Conservation (phyloP, 306 rosid species). For the Parietaria judaica region DNA sequence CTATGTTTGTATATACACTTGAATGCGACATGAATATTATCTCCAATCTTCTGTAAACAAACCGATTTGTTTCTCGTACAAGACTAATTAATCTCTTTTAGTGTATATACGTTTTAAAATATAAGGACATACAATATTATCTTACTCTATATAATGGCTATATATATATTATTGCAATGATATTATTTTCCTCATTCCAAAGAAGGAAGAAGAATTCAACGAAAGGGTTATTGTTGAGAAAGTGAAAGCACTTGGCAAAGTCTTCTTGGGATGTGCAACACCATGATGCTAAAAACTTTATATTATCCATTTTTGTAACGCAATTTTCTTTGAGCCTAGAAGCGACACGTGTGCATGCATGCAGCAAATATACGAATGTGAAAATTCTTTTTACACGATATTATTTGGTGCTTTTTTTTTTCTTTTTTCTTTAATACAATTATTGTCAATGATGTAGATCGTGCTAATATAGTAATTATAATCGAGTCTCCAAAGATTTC, state of each 20-base stretch:
- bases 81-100: no score
- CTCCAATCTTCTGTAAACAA: no score
- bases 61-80: no score
- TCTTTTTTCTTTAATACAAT: not conserved
- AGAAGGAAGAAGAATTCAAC: not conserved
- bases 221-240: not conserved
- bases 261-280: not conserved
- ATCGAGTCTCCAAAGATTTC: not conserved
- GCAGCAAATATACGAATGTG: not conserved
- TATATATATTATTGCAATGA: no score
- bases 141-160: no score
- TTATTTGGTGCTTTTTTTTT: not conserved
- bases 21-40: no score
- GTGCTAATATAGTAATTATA: no score
- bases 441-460: not conserved
- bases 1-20: no score
- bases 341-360: not conserved
- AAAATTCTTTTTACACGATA: not conserved
- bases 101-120: no score
- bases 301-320: not conserved
- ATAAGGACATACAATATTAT: no score
- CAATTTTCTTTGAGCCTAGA: not conserved
- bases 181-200: not conserved
- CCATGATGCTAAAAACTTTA: not conserved
- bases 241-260: conserved; percentile 1